phyloP scores from a whole-genome alignment of 108 stramenopile species.

The Aureococcus anophagefferens region DNA sequence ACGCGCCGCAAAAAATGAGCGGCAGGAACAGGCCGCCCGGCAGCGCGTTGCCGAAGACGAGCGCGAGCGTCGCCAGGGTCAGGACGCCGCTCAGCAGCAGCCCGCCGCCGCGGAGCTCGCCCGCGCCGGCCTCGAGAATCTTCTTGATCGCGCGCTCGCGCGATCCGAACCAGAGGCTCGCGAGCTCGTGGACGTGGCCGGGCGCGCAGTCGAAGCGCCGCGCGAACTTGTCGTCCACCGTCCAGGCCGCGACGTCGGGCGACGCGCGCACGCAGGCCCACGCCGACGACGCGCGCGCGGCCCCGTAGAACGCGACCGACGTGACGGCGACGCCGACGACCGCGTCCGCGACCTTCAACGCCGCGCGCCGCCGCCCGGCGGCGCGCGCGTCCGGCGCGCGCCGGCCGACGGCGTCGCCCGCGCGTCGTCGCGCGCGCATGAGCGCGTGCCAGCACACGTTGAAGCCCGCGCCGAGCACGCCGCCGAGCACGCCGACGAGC shows the following conservation, averaged over 20 bases:
- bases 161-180: slow-evolving; percentile 43
- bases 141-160: slow-evolving; percentile 41
- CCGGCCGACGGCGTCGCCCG: too few species aligned
- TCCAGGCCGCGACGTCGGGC: background rate
- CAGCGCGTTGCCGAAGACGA: slow-evolving; percentile 6
- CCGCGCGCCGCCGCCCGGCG: too few species aligned
- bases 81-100: background rate
- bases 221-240: background rate
- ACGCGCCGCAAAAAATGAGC: slow-evolving; percentile 38
- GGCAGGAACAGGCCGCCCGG: slow-evolving; percentile 54
- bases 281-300: background rate
- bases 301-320: background rate
- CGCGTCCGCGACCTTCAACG: background rate
- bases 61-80: background rate
- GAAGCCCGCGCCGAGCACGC: slow-evolving; percentile 42
- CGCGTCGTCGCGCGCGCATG: background rate
- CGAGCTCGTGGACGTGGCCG: slow-evolving; percentile 46
- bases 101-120: slow-evolving; percentile 1
- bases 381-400: too few species aligned
- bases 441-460: slow-evolving; percentile 3
- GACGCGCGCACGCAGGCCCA: background rate
- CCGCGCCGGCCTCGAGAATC: slow-evolving; percentile 36
- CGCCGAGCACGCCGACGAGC: slow-evolving; percentile 36
- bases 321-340: background rate
- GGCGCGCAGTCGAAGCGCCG: slow-evolving; percentile 29